phyloP scores from a whole-genome alignment of 805 yeast genomes.

The Ogataea methanolica region DNA sequence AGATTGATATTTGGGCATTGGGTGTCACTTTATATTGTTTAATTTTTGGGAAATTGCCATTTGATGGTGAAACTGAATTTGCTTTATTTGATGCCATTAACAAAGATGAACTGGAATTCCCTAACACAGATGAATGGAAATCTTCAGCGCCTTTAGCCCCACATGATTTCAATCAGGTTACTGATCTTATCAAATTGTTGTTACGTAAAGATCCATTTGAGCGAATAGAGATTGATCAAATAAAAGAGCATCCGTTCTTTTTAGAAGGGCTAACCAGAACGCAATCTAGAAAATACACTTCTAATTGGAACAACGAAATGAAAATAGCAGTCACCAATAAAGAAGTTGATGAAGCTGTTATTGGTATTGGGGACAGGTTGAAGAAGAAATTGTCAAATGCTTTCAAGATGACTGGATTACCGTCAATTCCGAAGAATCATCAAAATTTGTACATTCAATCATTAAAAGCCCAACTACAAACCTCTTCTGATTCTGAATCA shows the following conservation, averaged over 20 bases:
- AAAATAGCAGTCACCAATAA: constrained; percentile 58
- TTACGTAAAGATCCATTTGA: constrained; percentile 64
- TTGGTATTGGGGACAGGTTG: constrained; percentile 72
- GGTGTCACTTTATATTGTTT: constrained; percentile 90
- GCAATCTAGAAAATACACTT: constrained; percentile 24
- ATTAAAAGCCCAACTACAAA: constrained; percentile 5
- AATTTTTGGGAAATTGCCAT: constrained; percentile 84
- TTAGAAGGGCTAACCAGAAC: constrained; percentile 24
- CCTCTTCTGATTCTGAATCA: constrained; percentile 11
- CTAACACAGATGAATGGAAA: constrained; percentile 34
- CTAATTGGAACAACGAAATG: constrained; percentile 28
- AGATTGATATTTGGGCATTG: constrained; percentile 96
- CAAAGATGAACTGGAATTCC: constrained; percentile 54
- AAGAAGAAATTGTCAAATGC: constrained; percentile 47
- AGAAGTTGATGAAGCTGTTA: constrained; percentile 73
- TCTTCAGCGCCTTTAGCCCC: constrained; percentile 17
- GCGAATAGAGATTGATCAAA: constrained; percentile 66
- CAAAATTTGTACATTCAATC: constrained; percentile 14
- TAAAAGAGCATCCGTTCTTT: constrained; percentile 72
- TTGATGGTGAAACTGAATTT: constrained; percentile 80
- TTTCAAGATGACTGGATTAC: constrained; percentile 16
- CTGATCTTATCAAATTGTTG: constrained; percentile 56
- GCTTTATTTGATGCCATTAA: constrained; percentile 82
- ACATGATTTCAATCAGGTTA: constrained; percentile 35
- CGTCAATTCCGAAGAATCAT: constrained; percentile 5